These are phyloP conservation scores for Millerozyma miso DNA, from an alignment of 805 yeast genomes.

Conservation along the genomic window DNA sequence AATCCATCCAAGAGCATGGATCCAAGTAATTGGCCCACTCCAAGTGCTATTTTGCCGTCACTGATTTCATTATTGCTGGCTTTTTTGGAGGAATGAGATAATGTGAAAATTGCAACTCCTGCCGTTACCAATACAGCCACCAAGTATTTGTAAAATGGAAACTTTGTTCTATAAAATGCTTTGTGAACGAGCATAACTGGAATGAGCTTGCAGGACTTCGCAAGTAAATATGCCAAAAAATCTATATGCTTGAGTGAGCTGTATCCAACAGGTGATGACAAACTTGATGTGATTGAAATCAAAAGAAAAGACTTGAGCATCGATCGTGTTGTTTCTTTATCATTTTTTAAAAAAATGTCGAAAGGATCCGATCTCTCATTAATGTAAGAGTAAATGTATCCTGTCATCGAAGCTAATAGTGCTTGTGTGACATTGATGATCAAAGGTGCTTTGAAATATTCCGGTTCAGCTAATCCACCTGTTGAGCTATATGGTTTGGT, in stretches of 20 bases:
- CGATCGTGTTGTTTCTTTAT: conserved; percentile 9
- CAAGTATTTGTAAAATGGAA: conserved; percentile 70
- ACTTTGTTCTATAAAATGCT: conserved; percentile 60
- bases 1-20: conserved; percentile 85
- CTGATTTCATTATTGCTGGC: conserved; percentile 21
- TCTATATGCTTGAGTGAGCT: conserved; percentile 78
- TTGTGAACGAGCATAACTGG: conserved; percentile 91
- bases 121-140: conserved; percentile 76
- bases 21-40: conserved; percentile 52
- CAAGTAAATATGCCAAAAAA: conserved; percentile 76
- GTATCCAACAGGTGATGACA: conserved; percentile 81
- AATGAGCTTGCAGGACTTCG: conserved; percentile 88
- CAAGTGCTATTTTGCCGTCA: conserved; percentile 46
- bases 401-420: conserved; percentile 64
- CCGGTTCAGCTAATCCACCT: conserved; percentile 34
- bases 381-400: conserved; percentile 50
- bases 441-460: conserved; percentile 68
- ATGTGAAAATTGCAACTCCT: conserved; percentile 80
- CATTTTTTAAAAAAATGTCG: conserved; percentile 29
- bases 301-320: conserved; percentile 38
- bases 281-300: conserved; percentile 69
- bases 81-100: conserved; percentile 38
- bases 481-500: conserved; percentile 72
- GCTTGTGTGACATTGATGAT: conserved; percentile 77
- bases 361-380: conserved; percentile 27